Base-by-base conservation (phyloP, 805 yeast species). In the Yamadazyma endophytica region DNA sequence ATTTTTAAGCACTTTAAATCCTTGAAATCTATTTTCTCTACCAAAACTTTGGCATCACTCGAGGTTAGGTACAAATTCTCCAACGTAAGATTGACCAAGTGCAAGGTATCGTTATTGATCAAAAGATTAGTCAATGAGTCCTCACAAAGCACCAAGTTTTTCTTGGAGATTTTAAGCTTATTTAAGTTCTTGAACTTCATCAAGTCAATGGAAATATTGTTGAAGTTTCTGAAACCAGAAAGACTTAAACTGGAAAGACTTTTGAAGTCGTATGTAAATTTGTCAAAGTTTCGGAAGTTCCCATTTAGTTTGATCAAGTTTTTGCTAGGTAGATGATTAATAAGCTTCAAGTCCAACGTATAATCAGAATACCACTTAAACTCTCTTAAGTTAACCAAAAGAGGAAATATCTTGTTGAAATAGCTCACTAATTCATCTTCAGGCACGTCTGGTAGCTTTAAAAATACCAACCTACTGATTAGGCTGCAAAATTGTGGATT, bases 361-460 rank as follows among this genome's bases (percentile, higher is more conserved):
- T 46, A 37, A 22, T 37, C 32, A 12, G 39, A 37, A 20, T 38
- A 42, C 57, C 57, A 52, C 21, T 35, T 39, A 18, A 52, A 42
- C 18, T 43, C 41, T 4, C 13, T 20, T 15, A 52, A 32, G 27
- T 39, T 42, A 1, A 9, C 16, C 15, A 52, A 33, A 11, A 33
- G 22, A 2, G 52, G 54, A 16, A 54, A 34, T 11, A 43, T 36
- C 4, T 23, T 13, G 8, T 32, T 20, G n/a, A 53, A 37, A 23
- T 36, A 40, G 7, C 34, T 28, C 6, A 41, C 17, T n/a, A 53
- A 33, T 18, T 42, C 41, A 11, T 42, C 34, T 22, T 52, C 57
- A 4, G 56, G 50, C 12, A 54, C 36, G 39, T 52, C 58, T 3
- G 60, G 59, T 13, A 49, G 32, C 5, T 32, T 25, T 6, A 33